Evolutionary conservation across 1,284 basidiomycete species (phyloP), one percentile per base, ranked within the genome.

Genomic region (Apiotrichum mycotoxinovorans): DNA sequence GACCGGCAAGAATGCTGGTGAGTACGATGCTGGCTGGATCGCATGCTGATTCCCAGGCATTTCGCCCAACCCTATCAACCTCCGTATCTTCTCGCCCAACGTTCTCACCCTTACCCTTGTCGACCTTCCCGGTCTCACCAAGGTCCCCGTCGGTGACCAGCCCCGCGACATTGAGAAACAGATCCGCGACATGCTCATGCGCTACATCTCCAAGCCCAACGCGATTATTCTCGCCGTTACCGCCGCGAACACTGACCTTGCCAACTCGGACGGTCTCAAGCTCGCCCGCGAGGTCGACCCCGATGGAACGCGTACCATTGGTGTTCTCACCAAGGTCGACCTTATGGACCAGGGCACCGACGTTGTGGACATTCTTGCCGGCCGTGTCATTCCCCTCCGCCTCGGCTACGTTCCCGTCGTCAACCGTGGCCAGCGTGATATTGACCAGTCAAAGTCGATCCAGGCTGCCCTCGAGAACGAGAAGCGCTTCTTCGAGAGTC

Each of bases 311-410:
- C 83, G 95, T 71, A 98, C 95, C 33, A 96, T 98, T 67, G 95
- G 95, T 83, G 95, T 98, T 20, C 80, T 98, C 71, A 98, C 95
- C 25, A 98, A 98, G 79, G 89, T 98, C 50, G 95, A 98, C 75
- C 80, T 98, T 62, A 98, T 98, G 95, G 95, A 98, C 80, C 83
- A 83, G 68, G 95, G 95, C 50, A 98, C 95, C 11, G 95, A 98
- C 75, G 95, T 98, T 38, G 91, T 98, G 42, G 95, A 98, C 75
- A 98, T 98, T 74, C 85, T 98, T 42, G 95, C 95, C 30, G 95
- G 95, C n/a, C 86, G 95, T 54, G 80, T 83, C 66, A 97, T 98
- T 71, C 94, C 94, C 47, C 83, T 98, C 37, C 87, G 94, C 56
- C 80, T 98, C 45, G 95, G 95, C 50, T 98, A 98, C 72, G 95